Base-by-base conservation (phyloP, 495 filamentous ascomycete genomes). In the Daldinia caldariorum region DNA sequence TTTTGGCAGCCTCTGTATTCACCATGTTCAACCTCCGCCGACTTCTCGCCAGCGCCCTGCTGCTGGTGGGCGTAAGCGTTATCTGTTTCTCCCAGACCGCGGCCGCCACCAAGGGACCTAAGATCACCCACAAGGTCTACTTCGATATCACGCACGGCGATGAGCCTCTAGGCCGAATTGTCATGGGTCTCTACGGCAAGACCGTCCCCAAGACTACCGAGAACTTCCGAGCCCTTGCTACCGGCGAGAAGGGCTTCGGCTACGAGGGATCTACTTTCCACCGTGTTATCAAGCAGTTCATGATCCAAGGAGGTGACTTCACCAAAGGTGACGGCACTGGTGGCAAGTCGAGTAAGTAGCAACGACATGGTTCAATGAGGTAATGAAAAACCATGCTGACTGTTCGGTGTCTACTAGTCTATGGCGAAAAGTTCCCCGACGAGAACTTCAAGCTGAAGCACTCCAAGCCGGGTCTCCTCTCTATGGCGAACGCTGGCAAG, bases 391-490 rank as follows among this genome's bases (percentile, higher is more conserved):
- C 9, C 6, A 35, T 69, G 32, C 69, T 75, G 35, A 76, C 41
- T 55, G 1, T 47, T 16, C 50, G 8, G 1, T 41, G 3, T 47
- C 41, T 6, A 32, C 26, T 38, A 88, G 86, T 99, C 83, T 99
- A 98, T 80, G 95, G 95, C 73, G 87, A 89, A 69, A 97, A 94
- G 84, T 99, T 98, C 82, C 76, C 86, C 58, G 95, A 99, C 81
- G 95, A 99, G 91, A 99, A 98, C 90, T 99, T 99, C 89, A 99
- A 98, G 90, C 87, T 99, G 64, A 97, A 96, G 88, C 87, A 88
- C 83, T 79, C 82, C 77, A 87, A 85, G 80, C 83, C 82, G 76
- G 84, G 88, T 76, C 76, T 83, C 37, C 78, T 89, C 82, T 92
- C 90, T 83, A 97, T 97, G 94, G 95, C 95, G 79, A 99, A 99